phyloP scores from a whole-genome alignment of 495 filamentous ascomycete species.

The Aspergillus cristatus region DNA sequence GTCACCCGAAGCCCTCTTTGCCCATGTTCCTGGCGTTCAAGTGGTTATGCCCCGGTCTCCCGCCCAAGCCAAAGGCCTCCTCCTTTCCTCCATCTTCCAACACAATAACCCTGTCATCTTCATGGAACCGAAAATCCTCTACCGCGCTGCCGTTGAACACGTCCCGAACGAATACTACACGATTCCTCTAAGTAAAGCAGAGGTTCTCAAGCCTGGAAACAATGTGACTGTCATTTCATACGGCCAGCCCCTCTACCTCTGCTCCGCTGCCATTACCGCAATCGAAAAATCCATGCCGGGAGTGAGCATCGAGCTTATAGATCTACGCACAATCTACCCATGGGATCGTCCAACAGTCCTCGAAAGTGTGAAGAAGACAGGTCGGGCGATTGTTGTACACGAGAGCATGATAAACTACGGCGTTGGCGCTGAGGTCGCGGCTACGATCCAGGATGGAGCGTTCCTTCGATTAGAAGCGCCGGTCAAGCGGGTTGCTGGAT shows the following conservation, averaged over 20 bases:
- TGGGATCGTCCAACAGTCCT: slow-evolving; percentile 86
- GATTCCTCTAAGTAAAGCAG: slow-evolving; percentile 80
- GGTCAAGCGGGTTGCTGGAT: slow-evolving; percentile 82
- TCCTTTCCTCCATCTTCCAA: slow-evolving; percentile 67
- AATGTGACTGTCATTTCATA: slow-evolving; percentile 87
- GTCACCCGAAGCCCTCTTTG: slow-evolving; percentile 86
- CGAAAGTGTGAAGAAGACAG: slow-evolving; percentile 82
- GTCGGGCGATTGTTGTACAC: slow-evolving; percentile 84
- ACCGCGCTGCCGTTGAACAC: slow-evolving; percentile 90
- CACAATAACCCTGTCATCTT: slow-evolving; percentile 88
- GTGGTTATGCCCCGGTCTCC: slow-evolving; percentile 89
- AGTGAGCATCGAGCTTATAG: slow-evolving; percentile 78
- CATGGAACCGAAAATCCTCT: slow-evolving; percentile 94
- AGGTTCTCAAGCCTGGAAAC: slow-evolving; percentile 73
- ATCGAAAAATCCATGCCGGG: slow-evolving; percentile 70
- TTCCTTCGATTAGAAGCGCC: slow-evolving; percentile 90
- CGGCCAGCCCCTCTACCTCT: slow-evolving; percentile 86
- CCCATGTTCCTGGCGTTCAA: slow-evolving; percentile 80
- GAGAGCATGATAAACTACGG: slow-evolving; percentile 95
- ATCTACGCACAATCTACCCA: slow-evolving; percentile 85
- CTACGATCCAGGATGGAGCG: slow-evolving; percentile 81
- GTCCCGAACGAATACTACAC: slow-evolving; percentile 77
- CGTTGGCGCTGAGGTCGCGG: slow-evolving; percentile 86
- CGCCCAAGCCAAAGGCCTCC: slow-evolving; percentile 82
- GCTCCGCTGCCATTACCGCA: slow-evolving; percentile 66